Conservation (phyloP, 2,329 filamentous ascomycete genomes). For the Talaromyces sp. region DNA sequence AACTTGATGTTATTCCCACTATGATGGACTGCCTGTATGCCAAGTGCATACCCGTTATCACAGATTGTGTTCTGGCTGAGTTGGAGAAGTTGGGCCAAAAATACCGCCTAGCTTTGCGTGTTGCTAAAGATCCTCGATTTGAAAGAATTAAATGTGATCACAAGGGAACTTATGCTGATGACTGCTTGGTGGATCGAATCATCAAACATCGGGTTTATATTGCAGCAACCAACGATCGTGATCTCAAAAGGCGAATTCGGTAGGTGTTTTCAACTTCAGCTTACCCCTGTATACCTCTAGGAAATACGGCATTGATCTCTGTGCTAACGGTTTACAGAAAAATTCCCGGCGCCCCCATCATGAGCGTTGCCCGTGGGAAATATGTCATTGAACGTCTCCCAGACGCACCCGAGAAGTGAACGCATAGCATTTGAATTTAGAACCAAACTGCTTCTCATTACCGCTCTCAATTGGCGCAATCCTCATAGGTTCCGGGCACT, state of each 20-base stretch:
- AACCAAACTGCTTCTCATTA: too few species aligned
- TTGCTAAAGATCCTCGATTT: conserved; percentile 88
- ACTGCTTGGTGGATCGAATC: conserved; percentile 76
- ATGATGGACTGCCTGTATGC: conserved; percentile 96
- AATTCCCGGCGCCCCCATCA: conserved; percentile 68
- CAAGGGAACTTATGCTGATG: conserved; percentile 84
- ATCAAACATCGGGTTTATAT: conserved; percentile 77
- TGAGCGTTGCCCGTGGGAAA: conserved; percentile 84
- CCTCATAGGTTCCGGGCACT: too few species aligned
- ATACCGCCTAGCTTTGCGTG: conserved; percentile 81
- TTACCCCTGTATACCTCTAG: background rate
- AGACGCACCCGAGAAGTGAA: conserved; percentile 70
- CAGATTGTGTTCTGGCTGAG: conserved; percentile 79
- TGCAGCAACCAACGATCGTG: conserved; percentile 70
- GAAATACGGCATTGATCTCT: background rate
- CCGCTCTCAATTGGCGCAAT: background rate
- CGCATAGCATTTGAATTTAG: background rate
- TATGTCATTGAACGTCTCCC: conserved; percentile 93
- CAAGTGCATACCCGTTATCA: conserved; percentile 87
- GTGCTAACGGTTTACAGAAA: conserved; percentile 52
- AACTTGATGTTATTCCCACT: conserved; percentile 81
- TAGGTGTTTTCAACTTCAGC: conserved; percentile 7
- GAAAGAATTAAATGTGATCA: conserved; percentile 85
- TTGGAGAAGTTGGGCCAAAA: conserved; percentile 87
- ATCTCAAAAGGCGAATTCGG: conserved; percentile 78